phyloP scores from a whole-genome alignment of 2,329 filamentous ascomycete genomes.

The Colletotrichum shisoi region DNA sequence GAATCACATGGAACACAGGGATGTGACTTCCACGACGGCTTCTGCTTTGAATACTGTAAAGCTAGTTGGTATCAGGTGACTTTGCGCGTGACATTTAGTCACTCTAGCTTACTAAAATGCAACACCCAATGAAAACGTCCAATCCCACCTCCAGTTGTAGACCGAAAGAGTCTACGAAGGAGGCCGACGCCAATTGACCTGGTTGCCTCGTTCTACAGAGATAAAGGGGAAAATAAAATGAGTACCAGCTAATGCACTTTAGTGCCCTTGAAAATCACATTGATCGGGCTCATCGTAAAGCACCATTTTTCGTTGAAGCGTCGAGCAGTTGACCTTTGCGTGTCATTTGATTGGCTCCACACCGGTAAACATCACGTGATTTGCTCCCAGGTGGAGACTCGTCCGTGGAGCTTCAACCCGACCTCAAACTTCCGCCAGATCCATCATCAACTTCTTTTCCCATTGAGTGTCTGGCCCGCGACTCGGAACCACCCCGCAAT shows the following conservation, averaged over 20 bases:
- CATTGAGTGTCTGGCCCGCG: constrained; percentile 38
- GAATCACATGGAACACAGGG: constrained; percentile 38
- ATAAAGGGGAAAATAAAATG: too few relatives aligned
- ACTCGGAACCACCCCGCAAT: constrained; percentile 32
- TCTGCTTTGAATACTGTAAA: background rate
- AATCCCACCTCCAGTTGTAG: background rate
- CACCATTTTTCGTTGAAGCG: too few relatives aligned
- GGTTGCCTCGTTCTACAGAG: background rate
- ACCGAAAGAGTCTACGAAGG: background rate
- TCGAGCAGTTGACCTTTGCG: constrained; percentile 34
- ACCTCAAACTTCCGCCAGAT: constrained; percentile 40
- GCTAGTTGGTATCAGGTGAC: background rate
- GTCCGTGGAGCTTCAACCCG: constrained; percentile 38
- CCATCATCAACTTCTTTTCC: constrained; percentile 36
- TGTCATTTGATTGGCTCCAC: constrained; percentile 30
- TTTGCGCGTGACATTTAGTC: background rate
- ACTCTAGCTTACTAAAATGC: background rate
- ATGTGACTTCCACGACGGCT: background rate
- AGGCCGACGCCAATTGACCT: too few relatives aligned
- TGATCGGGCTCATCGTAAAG: too few relatives aligned
- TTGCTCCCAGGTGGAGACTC: constrained; percentile 10
- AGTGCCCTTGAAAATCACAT: too few relatives aligned
- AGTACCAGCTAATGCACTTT: too few relatives aligned
- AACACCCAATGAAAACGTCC: background rate
- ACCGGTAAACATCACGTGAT: constrained; percentile 29